Evolutionary conservation across 2,329 filamentous ascomycete species (phyloP).

Genomic region (Byssoonygena ceratinophila): DNA sequence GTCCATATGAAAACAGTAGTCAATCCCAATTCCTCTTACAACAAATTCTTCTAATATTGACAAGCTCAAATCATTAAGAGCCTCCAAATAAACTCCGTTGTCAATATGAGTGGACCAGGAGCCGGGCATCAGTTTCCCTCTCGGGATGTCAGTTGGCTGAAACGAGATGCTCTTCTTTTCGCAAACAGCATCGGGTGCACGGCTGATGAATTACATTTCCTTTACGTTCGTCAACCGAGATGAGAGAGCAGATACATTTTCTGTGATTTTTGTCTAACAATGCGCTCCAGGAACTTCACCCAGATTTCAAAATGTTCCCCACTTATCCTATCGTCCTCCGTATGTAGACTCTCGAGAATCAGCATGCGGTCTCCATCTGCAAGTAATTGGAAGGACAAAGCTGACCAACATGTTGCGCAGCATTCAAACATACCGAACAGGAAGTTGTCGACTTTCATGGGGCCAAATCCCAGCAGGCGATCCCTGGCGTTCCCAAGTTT

Average conservation of each 20-base stretch:
- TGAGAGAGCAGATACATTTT: background rate
- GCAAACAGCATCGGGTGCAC: conserved; percentile 79
- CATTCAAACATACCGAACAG: conserved; percentile 65
- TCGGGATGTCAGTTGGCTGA: conserved; percentile 68
- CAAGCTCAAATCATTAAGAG: too few relatives aligned
- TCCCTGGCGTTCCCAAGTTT: conserved; percentile 66
- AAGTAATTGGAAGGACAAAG: conserved; percentile 19
- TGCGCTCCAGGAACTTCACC: conserved; percentile 64
- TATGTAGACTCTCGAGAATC: conserved; percentile 42
- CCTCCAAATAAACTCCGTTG: background rate
- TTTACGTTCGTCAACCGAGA: conserved; percentile 57
- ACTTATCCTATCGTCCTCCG: conserved; percentile 75
- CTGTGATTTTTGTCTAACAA: background rate
- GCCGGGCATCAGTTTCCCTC: conserved; percentile 70
- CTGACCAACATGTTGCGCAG: conserved; percentile 30
- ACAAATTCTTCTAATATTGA: too few relatives aligned
- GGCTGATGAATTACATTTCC: conserved; percentile 80
- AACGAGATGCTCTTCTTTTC: conserved; percentile 81
- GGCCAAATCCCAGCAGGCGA: conserved; percentile 52
- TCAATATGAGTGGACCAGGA: conserved; percentile 42
- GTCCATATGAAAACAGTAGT: background rate
- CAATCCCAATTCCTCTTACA: background rate
- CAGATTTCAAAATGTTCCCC: conserved; percentile 76
- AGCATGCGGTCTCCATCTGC: too few relatives aligned
- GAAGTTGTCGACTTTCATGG: conserved; percentile 82